Evolutionary conservation across 257 asterid genomes (phyloP).

Genomic region (Solanum infundibuliforme): DNA sequence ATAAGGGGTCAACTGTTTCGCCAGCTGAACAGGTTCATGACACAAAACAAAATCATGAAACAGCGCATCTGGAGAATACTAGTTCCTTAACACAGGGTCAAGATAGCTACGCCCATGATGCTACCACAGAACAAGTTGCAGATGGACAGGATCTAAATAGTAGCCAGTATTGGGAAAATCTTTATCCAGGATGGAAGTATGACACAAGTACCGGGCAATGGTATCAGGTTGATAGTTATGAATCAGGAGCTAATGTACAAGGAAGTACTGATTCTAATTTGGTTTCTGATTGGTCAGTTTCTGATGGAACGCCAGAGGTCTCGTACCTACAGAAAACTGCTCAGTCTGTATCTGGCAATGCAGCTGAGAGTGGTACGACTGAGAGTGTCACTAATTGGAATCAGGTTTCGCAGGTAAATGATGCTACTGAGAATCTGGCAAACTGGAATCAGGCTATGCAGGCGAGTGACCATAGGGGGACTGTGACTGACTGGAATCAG

Average conservation of each 20-base stretch:
- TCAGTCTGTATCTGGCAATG: constrained; percentile 43
- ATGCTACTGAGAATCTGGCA: constrained; percentile 21
- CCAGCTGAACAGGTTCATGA: not conserved
- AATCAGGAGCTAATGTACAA: constrained; percentile 20
- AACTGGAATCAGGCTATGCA: constrained; percentile 44
- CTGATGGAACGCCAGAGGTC: constrained; percentile 34
- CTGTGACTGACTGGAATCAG: constrained; percentile 17
- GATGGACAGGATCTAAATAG: constrained; percentile 37
- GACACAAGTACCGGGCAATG: constrained; percentile 68
- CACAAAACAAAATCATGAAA: not conserved
- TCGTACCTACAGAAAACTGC: constrained; percentile 69
- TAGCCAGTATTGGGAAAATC: constrained; percentile 67
- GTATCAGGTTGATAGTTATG: constrained; percentile 62
- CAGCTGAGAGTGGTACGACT: constrained; percentile 37
- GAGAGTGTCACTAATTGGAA: constrained; percentile 44
- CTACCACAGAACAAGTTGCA: constrained; percentile 33
- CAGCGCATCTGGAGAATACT: not conserved
- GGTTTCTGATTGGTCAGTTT: constrained; percentile 32
- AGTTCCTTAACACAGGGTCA: constrained; percentile 16
- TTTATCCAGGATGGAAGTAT: constrained; percentile 86
- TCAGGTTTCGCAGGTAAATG: constrained; percentile 25
- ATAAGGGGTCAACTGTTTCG: constrained; percentile 7
- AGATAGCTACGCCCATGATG: constrained; percentile 21
- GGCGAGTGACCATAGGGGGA: constrained; percentile 8
- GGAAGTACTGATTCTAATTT: constrained; percentile 7